Base-by-base conservation (phyloP, 257 asterid genomes). In the Marsdenia floribunda region DNA sequence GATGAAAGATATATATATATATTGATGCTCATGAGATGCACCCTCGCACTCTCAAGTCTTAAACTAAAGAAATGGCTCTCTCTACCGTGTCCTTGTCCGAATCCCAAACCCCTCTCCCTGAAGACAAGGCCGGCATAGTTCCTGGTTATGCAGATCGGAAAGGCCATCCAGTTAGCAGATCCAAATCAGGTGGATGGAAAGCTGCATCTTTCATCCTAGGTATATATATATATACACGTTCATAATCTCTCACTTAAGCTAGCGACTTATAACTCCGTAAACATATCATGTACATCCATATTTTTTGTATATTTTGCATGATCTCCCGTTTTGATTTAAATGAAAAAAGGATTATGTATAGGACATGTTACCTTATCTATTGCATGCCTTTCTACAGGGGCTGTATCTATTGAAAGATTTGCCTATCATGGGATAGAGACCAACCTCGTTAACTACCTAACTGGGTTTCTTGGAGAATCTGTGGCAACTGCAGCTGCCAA, bases 401-500 rank as follows among this genome's bases (percentile, higher is more conserved):
- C 77, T 50, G 83, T 74, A 67, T 37, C 68, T 42, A 82, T 83
- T 33, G 87, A 83, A 80, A 80, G 85, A 40, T 80, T 75, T 75
- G 82, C 82, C 16, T 80, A 70, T 46, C 75, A 75, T 53, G 86
- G 86, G 22, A 77, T 83, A 66, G 70, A 70, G 38, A 73, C 73
- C 54, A 83, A 83, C 73, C 78, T 83, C 61, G 80, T 83, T 29
- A 83, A 79, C 71, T 83, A 74, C 69, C 73, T 83, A 21, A 83
- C 82, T 2, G 84, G 84, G 35, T 79, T 77, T 16, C 82, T 83
- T 40, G 87, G 84, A 14, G 84, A 80, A 65, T 83, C 87, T 14
- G 75, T 70, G 54, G 87, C 87, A 3, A 73, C 71, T 13, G 87
- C 82, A 16, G 82, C 84, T 18, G 84, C 64, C 54, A 83, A 78